phyloP scores from a whole-genome alignment of 345 rosid species.

The Raphanus raphanistrum region DNA sequence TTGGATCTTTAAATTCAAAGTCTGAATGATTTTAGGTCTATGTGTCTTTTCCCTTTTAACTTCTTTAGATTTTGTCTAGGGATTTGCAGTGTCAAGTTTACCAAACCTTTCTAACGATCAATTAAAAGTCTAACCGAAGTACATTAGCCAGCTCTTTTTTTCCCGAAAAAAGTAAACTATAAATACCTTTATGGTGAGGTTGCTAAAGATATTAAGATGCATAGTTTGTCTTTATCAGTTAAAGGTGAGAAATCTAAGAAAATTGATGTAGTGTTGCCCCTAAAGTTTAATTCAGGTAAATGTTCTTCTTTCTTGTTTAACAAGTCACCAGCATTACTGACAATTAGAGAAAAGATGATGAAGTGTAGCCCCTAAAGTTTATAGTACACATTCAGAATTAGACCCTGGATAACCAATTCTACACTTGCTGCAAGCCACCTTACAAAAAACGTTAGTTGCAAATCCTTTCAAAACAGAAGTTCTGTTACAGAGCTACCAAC shows the following conservation, averaged over 20 bases:
- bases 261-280: too few relatives aligned
- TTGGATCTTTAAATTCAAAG: background rate
- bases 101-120: background rate
- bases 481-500: background rate
- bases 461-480: conserved; percentile 17
- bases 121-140: background rate
- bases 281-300: too few relatives aligned
- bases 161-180: background rate
- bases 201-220: too few relatives aligned
- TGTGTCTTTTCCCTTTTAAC: background rate
- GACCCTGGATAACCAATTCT: background rate
- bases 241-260: too few relatives aligned
- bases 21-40: background rate
- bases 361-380: background rate
- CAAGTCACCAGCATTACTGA: background rate
- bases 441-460: background rate
- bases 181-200: too few relatives aligned
- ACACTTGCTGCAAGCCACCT: background rate
- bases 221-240: too few relatives aligned
- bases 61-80: background rate
- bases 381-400: background rate
- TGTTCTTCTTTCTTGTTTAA: conserved; percentile 59
- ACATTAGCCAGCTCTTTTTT: background rate
- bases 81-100: background rate
- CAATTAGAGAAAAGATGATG: background rate